These are phyloP conservation scores for Pseudogymnoascus sp. DNA, from an alignment of 2,329 filamentous ascomycete genomes.

Conservation along the genomic window DNA sequence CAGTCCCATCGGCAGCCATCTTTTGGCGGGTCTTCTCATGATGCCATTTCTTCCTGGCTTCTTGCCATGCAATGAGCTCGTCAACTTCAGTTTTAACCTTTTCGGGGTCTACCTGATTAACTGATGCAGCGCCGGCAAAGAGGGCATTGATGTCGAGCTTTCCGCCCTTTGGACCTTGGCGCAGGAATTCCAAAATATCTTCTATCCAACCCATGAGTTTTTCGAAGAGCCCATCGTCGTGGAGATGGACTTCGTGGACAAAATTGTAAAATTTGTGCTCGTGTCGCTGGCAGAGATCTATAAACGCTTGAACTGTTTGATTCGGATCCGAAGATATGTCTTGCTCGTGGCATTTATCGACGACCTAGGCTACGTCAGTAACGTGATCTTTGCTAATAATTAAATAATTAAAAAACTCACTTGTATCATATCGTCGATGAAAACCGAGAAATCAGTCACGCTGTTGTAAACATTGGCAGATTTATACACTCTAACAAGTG, in stretches of 20 bases:
- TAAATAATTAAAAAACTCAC: slow-evolving; percentile 36
- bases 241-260: slow-evolving; percentile 92
- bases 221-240: slow-evolving; percentile 93
- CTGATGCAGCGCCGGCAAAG: slow-evolving; percentile 70
- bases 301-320: slow-evolving; percentile 95
- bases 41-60: slow-evolving; percentile 95
- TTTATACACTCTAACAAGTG: slow-evolving; percentile 93
- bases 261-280: slow-evolving; percentile 99
- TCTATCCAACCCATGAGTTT: slow-evolving; percentile 97
- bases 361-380: slow-evolving; percentile 39
- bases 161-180: slow-evolving; percentile 76
- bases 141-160: slow-evolving; percentile 91
- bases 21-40: slow-evolving; percentile 96
- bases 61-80: slow-evolving; percentile 83
- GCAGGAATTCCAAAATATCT: slow-evolving; percentile 85
- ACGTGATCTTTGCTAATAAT: neutral
- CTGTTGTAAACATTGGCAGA: slow-evolving; percentile 97
- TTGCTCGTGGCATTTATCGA: slow-evolving; percentile 57
- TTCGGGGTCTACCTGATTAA: slow-evolving; percentile 59
- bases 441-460: slow-evolving; percentile 90
- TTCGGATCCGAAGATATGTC: slow-evolving; percentile 94
- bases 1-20: slow-evolving; percentile 79
- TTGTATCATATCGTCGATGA: slow-evolving; percentile 85
- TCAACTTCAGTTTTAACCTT: slow-evolving; percentile 76
- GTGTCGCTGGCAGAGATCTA: slow-evolving; percentile 89